phyloP scores from a whole-genome alignment of 495 filamentous ascomycete species.

The Trichoderma reesei region DNA sequence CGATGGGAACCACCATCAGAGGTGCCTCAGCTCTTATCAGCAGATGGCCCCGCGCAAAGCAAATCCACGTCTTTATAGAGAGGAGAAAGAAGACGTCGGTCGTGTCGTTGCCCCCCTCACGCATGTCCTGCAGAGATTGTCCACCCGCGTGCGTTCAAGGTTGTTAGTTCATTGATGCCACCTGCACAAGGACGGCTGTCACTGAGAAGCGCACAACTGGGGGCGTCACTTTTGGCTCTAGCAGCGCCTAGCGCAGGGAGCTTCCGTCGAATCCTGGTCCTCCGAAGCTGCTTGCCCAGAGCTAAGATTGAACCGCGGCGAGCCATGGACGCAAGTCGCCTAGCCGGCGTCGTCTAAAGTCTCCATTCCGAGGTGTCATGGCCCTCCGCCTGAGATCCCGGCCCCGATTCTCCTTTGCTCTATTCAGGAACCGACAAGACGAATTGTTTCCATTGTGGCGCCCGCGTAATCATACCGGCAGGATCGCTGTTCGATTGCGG shows the following conservation, averaged over 20 bases:
- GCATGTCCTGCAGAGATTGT: background rate
- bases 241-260: conserved; percentile 4
- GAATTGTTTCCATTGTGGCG: no score
- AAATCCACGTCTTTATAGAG: no score
- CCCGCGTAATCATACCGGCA: no score
- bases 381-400: background rate
- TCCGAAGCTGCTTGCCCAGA: background rate
- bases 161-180: no score
- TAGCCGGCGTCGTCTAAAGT: background rate
- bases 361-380: background rate
- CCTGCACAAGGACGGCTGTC: background rate
- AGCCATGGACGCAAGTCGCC: background rate
- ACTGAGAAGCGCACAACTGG: background rate
- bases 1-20: no score
- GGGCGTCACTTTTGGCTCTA: background rate
- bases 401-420: no score
- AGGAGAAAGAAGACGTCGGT: no score
- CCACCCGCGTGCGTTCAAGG: no score
- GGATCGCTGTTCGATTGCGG: no score
- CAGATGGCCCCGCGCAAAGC: no score
- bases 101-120: background rate
- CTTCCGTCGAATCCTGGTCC: background rate
- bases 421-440: no score
- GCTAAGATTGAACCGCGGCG: background rate
- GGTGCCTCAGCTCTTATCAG: no score